These are phyloP conservation scores for Entomortierella parvispora DNA, from an alignment of 192 early-diverging fungal species.

Conservation along the genomic window DNA sequence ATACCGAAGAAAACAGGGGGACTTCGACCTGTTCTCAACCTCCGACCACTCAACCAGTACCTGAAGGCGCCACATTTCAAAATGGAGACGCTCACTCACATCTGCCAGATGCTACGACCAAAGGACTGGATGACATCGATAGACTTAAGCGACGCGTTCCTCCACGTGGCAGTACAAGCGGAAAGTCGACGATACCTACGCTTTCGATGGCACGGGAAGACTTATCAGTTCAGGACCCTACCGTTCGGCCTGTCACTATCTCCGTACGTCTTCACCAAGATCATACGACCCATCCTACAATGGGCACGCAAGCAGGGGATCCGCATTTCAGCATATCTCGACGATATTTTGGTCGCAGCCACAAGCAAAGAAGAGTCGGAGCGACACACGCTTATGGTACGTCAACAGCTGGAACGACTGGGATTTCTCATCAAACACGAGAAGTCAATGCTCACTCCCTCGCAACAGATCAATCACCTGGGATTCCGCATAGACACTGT, in stretches of 20 bases:
- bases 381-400: not conserved
- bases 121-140: not conserved
- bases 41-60: no score
- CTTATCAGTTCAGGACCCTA: no score
- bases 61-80: no score
- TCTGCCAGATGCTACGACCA: not conserved
- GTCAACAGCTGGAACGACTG: not conserved
- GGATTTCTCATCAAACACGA: constrained; percentile 5
- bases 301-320: constrained; percentile 20
- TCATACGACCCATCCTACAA: constrained; percentile 17
- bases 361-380: not conserved
- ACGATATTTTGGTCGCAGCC: constrained; percentile 14
- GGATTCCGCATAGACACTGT: no score
- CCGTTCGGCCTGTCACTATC: no score
- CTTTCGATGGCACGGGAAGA: no score
- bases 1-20: no score
- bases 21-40: no score
- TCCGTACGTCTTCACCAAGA: no score
- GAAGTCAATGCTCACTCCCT: constrained; percentile 11
- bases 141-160: constrained; percentile 9
- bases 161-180: constrained; percentile 4
- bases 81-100: no score
- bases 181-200: not conserved
- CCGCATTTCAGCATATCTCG: constrained; percentile 23
- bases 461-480: not conserved